Percentiles rank a stretch among this genome's conserved stretches.
Evolutionary conservation across 345 rosid genomes (phyloP).

Genomic region (Microcos paniculata): DNA sequence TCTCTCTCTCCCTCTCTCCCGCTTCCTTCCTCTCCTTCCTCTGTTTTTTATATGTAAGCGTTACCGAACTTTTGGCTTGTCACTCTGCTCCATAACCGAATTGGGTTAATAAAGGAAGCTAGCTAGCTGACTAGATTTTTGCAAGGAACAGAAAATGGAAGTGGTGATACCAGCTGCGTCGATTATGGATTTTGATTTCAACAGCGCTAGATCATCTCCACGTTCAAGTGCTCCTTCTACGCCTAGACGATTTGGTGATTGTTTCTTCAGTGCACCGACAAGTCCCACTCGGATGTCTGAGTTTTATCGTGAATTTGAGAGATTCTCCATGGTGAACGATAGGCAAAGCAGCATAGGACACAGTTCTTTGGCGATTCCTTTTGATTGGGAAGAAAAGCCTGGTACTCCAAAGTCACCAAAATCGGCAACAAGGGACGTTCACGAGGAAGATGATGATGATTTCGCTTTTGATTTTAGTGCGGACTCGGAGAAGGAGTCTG

Average conservation of each 20-base stretch:
- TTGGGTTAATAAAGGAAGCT: not conserved
- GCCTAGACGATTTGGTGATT: conserved; percentile 54
- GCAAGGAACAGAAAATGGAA: conserved; percentile 31
- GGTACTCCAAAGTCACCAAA: conserved; percentile 55
- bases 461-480: conserved; percentile 52
- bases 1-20: too few species aligned
- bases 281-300: conserved; percentile 65
- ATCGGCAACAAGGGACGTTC: not conserved
- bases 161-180: conserved; percentile 41
- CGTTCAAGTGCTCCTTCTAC: conserved; percentile 64
- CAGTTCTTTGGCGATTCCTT: conserved; percentile 41
- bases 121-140: not conserved
- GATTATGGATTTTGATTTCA: conserved; percentile 55
- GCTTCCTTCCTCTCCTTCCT: conserved; percentile 12
- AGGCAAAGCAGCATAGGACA: not conserved
- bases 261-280: conserved; percentile 71
- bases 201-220: conserved; percentile 36
- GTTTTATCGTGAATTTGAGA: conserved; percentile 49
- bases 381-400: conserved; percentile 63
- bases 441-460: conserved; percentile 30
- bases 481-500: conserved; percentile 35
- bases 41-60: not conserved
- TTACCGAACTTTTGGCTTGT: not conserved
- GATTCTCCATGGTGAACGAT: conserved; percentile 16
- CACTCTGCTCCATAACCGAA: not conserved